Conservation (phyloP, 306 rosid species). For the Delonix regia region DNA sequence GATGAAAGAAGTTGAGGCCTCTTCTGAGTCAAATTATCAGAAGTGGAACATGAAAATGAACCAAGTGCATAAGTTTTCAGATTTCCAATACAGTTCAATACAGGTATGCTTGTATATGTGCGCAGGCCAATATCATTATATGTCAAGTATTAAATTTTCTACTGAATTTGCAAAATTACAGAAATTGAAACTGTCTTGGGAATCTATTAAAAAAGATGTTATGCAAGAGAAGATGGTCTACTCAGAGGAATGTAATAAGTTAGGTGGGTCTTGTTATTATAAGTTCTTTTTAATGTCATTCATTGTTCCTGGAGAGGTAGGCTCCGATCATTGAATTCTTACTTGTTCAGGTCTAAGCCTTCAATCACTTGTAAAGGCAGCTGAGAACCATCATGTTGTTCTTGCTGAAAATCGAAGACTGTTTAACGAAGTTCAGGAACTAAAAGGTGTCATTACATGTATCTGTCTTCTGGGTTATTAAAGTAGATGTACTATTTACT, state of each 20-base stretch:
- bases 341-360: slow-evolving; percentile 47
- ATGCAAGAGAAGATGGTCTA: slow-evolving; percentile 35
- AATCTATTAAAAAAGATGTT: slow-evolving; percentile 44
- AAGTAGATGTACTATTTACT: slow-evolving; percentile 20
- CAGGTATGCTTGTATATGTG: slow-evolving; percentile 46
- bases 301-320: background rate
- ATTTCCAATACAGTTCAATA: slow-evolving; percentile 36
- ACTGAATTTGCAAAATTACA: slow-evolving; percentile 39
- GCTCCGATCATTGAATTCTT: slow-evolving; percentile 25
- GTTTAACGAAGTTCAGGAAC: slow-evolving; percentile 54
- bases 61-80: slow-evolving; percentile 27
- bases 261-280: slow-evolving; percentile 40
- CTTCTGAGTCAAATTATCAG: slow-evolving; percentile 37
- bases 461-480: background rate
- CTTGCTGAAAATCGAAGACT: slow-evolving; percentile 46
- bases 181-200: slow-evolving; percentile 49
- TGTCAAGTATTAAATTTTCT: slow-evolving; percentile 40
- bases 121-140: slow-evolving; percentile 33
- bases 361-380: slow-evolving; percentile 40
- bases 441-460: slow-evolving; percentile 44
- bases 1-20: slow-evolving; percentile 38
- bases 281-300: background rate
- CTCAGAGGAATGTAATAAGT: slow-evolving; percentile 39
- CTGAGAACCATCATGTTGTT: slow-evolving; percentile 43
- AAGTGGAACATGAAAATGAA: slow-evolving; percentile 43